Conservation (phyloP, 805 yeast species). For the Hanseniaspora nectarophila region DNA sequence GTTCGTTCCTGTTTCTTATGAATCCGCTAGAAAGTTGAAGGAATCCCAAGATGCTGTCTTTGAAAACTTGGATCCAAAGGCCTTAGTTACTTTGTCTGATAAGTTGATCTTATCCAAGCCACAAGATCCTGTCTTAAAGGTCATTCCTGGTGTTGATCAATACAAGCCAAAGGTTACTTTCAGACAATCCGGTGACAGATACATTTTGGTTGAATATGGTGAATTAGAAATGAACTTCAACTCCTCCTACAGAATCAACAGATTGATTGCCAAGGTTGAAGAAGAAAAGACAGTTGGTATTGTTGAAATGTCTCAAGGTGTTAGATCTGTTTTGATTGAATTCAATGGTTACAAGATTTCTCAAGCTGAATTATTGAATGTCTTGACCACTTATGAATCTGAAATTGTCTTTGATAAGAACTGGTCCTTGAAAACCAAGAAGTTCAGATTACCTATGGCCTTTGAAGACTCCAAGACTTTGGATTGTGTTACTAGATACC, state of each 20-base stretch:
- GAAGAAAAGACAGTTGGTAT: constrained; percentile 62
- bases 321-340: constrained; percentile 84
- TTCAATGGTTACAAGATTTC: constrained; percentile 51
- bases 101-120: constrained; percentile 32
- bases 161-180: constrained; percentile 62
- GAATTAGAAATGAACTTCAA: constrained; percentile 77
- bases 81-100: constrained; percentile 26
- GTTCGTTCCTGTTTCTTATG: constrained; percentile 66
- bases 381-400: constrained; percentile 61
- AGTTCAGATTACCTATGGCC: constrained; percentile 84
- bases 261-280: constrained; percentile 61
- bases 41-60: constrained; percentile 46
- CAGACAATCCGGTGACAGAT: constrained; percentile 96
- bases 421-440: constrained; percentile 78
- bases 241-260: constrained; percentile 71
- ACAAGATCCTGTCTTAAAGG: constrained; percentile 60
- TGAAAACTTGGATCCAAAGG: constrained; percentile 21
- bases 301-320: constrained; percentile 95
- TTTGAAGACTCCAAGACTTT: constrained; percentile 85
- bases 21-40: constrained; percentile 55
- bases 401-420: constrained; percentile 61
- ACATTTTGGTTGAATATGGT: constrained; percentile 84
- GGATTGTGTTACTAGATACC: constrained; percentile 80
- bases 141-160: constrained; percentile 35
- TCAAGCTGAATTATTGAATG: constrained; percentile 51